A percentile compares a stretch with the other conserved stretches of the same genome.
These are phyloP conservation scores for Scedosporium minutisporum DNA, from an alignment of 2,329 filamentous ascomycete genomes.

Conservation along the genomic window DNA sequence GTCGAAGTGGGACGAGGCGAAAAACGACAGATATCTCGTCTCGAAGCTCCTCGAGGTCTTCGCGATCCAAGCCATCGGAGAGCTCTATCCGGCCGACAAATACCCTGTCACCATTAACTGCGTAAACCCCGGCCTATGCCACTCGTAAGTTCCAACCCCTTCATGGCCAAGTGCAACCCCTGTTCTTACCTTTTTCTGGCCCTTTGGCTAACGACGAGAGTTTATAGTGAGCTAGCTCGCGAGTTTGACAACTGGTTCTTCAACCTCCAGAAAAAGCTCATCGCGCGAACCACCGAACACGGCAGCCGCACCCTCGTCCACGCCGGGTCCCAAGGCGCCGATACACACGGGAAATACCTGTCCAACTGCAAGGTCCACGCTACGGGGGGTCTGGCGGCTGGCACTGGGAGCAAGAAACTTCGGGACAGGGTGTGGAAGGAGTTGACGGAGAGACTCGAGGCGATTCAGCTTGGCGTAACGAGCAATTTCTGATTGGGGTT, in stretches of 20 bases:
- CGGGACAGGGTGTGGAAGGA: slow-evolving; percentile 31
- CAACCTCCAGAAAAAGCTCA: slow-evolving; percentile 6
- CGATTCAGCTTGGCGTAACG: slow-evolving; percentile 28
- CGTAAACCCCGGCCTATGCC: slow-evolving; percentile 30
- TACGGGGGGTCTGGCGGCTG: slow-evolving; percentile 15
- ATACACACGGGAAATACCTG: slow-evolving; percentile 32
- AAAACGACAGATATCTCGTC: slow-evolving; percentile 15
- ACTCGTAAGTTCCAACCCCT: slow-evolving; percentile 14
- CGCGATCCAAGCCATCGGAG: slow-evolving; percentile 22
- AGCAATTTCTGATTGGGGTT: not conserved
- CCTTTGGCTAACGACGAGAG: slow-evolving; percentile 5
- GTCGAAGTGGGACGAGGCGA: slow-evolving; percentile 1
- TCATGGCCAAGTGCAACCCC: too few species aligned
- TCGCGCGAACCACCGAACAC: slow-evolving; percentile 27
- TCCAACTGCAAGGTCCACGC: slow-evolving; percentile 20
- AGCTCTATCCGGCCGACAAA: not conserved
- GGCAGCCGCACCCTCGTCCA: slow-evolving; percentile 29
- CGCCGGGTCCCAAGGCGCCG: slow-evolving; percentile 25
- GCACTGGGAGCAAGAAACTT: slow-evolving; percentile 24
- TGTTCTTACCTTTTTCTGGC: too few species aligned
- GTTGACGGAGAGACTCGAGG: slow-evolving; percentile 30
- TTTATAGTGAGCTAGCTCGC: slow-evolving; percentile 23
- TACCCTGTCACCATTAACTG: slow-evolving; percentile 27
- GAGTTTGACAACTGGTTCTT: slow-evolving; percentile 10
- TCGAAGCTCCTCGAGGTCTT: slow-evolving; percentile 23